A percentile compares a stretch with the other conserved stretches of the same genome.
These are phyloP conservation scores for Populus davidiana DNA, from an alignment of 345 rosid species.

Conservation along the genomic window DNA sequence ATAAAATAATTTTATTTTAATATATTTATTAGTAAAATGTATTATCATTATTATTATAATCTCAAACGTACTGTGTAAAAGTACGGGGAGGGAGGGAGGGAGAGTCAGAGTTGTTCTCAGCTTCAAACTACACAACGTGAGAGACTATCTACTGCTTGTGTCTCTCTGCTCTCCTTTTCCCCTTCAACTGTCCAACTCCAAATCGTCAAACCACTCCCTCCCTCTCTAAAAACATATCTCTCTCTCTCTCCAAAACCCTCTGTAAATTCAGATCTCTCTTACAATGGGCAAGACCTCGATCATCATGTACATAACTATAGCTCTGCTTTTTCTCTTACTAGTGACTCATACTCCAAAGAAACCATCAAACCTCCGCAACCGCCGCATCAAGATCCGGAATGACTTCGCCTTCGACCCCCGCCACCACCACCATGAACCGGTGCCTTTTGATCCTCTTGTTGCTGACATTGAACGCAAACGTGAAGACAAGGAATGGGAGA, in stretches of 20 bases:
- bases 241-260: neutral
- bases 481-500: slow-evolving; percentile 88
- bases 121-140: neutral
- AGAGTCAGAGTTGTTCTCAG: neutral
- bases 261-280: neutral
- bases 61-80: no score
- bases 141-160: neutral
- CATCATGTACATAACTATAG: slow-evolving; percentile 22
- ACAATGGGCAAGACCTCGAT: slow-evolving; percentile 20
- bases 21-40: no score
- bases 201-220: slow-evolving; percentile 3
- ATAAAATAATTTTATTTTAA: no score
- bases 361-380: slow-evolving; percentile 14
- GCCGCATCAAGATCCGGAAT: slow-evolving; percentile 39
- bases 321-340: slow-evolving; percentile 22
- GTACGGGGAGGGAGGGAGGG: neutral
- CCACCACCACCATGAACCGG: slow-evolving; percentile 41
- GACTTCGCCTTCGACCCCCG: slow-evolving; percentile 21
- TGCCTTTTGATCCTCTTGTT: slow-evolving; percentile 70
- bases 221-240: neutral
- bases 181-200: neutral
- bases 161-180: neutral
- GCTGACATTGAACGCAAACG: slow-evolving; percentile 71
- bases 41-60: no score
- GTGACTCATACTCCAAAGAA: slow-evolving; percentile 21